A percentile compares a stretch with the other conserved stretches of the same genome.
phyloP scores from a whole-genome alignment of 768 basidiomycete species.

The Flagelloscypha sp. region DNA sequence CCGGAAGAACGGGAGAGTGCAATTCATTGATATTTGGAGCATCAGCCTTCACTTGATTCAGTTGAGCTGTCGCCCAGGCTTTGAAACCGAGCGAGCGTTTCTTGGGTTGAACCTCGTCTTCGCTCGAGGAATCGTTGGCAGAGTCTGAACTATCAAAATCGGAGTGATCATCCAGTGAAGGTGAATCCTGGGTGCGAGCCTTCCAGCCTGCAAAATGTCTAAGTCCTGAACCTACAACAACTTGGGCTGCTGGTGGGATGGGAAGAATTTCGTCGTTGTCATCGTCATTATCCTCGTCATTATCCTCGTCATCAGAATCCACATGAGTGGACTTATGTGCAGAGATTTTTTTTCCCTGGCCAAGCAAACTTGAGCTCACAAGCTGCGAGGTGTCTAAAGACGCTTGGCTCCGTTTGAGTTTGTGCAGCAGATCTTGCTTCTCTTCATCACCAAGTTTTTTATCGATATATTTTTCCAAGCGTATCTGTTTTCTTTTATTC shows the following conservation, averaged over 20 bases:
- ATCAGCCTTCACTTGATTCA: conserved; percentile 41
- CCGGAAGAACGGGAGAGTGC: conserved; percentile 9
- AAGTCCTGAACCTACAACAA: conserved; percentile 16
- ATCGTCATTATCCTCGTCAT: conserved; percentile 22
- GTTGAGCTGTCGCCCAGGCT: conserved; percentile 80
- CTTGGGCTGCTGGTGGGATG: conserved; percentile 9
- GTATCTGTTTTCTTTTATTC: conserved; percentile 78
- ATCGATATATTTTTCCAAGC: conserved; percentile 89
- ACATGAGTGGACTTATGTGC: conserved; percentile 45
- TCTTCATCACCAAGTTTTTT: conserved; percentile 93
- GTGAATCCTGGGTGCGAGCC: conserved; percentile 16
- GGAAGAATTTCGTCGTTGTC: conserved; percentile 19
- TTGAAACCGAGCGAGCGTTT: conserved; percentile 63
- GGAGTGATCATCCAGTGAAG: conserved; percentile 25
- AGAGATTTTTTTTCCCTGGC: no score
- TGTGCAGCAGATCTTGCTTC: conserved; percentile 65
- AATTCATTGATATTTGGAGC: conserved; percentile 31
- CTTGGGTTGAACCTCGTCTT: conserved; percentile 14
- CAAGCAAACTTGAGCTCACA: conserved; percentile 67
- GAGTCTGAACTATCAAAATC: conserved; percentile 78
- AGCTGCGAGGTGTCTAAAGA: conserved; percentile 46
- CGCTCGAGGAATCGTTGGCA: conserved; percentile 41
- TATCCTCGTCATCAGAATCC: conserved; percentile 29
- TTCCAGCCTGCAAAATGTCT: conserved; percentile 43
- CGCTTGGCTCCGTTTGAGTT: conserved; percentile 78